These are phyloP conservation scores for Rossbeevera mucosa DNA, from an alignment of 768 basidiomycete genomes.

Conservation along the genomic window DNA sequence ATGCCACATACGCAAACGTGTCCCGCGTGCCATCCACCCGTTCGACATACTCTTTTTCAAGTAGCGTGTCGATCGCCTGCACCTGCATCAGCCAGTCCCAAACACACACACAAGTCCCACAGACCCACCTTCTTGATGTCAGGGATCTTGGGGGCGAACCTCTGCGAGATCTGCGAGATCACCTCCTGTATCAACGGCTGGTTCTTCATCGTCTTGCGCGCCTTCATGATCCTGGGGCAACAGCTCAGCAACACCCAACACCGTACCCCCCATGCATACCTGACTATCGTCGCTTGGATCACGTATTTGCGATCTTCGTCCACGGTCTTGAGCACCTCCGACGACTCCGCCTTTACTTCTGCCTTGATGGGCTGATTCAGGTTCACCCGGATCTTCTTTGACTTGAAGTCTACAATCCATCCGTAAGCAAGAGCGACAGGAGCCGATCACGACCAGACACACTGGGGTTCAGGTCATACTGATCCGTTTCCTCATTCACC, in stretches of 20 bases:
- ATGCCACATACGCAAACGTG: constrained; percentile 45
- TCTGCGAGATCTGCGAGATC: constrained; percentile 80
- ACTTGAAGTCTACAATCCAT: constrained; percentile 64
- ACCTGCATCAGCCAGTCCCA: background rate
- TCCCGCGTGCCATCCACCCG: constrained; percentile 89
- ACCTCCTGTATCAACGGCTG: constrained; percentile 87
- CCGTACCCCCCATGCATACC: constrained; percentile 31
- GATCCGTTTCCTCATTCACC: constrained; percentile 81
- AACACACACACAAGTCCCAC: background rate
- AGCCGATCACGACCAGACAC: constrained; percentile 9
- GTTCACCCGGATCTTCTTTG: constrained; percentile 90
- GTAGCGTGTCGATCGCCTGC: constrained; percentile 82
- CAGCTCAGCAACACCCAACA: background rate
- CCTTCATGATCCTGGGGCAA: constrained; percentile 82
- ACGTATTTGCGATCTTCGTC: constrained; percentile 97
- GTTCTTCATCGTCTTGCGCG: constrained; percentile 93
- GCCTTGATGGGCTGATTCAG: constrained; percentile 91
- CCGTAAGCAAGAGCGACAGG: background rate
- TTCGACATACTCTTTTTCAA: constrained; percentile 98
- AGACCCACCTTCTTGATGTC: constrained; percentile 87
- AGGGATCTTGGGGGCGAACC: constrained; percentile 89
- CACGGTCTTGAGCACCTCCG: constrained; percentile 88
- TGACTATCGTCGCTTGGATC: constrained; percentile 91
- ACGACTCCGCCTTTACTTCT: constrained; percentile 87
- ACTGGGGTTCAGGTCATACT: constrained; percentile 90